Conservation (phyloP, 345 rosid genomes). For the Gossypium anomalum region DNA sequence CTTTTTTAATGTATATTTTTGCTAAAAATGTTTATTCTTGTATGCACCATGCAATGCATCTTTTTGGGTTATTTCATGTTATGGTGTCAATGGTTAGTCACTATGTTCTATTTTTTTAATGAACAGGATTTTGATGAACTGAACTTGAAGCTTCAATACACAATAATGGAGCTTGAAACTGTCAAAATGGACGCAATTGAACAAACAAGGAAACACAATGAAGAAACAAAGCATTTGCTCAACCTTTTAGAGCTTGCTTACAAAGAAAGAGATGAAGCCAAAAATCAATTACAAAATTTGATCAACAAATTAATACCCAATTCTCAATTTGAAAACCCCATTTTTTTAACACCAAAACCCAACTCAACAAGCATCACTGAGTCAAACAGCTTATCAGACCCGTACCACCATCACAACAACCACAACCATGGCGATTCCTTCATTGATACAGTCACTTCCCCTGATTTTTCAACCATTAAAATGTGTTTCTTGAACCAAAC, state of each 20-base stretch:
- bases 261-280: conserved; percentile 83
- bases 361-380: conserved; percentile 85
- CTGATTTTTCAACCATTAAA: conserved; percentile 61
- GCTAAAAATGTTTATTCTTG: no score
- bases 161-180: conserved; percentile 55
- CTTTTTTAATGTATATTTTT: no score
- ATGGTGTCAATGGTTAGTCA: no score
- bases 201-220: conserved; percentile 45
- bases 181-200: conserved; percentile 55
- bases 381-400: conserved; percentile 56
- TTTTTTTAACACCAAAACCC: conserved; percentile 29
- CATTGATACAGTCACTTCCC: conserved; percentile 65
- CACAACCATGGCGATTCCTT: conserved; percentile 49
- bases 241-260: conserved; percentile 50
- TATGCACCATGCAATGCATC: no score
- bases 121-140: conserved; percentile 46
- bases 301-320: conserved; percentile 33
- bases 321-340: conserved; percentile 6
- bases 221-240: conserved; percentile 42
- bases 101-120: background rate
- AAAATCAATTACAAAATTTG: conserved; percentile 51
- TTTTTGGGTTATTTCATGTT: no score
- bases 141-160: conserved; percentile 60
- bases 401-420: conserved; percentile 30
- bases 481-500: conserved; percentile 28